phyloP scores from a whole-genome alignment of 2,329 filamentous ascomycete species.

The Dichotomopilus funicola region DNA sequence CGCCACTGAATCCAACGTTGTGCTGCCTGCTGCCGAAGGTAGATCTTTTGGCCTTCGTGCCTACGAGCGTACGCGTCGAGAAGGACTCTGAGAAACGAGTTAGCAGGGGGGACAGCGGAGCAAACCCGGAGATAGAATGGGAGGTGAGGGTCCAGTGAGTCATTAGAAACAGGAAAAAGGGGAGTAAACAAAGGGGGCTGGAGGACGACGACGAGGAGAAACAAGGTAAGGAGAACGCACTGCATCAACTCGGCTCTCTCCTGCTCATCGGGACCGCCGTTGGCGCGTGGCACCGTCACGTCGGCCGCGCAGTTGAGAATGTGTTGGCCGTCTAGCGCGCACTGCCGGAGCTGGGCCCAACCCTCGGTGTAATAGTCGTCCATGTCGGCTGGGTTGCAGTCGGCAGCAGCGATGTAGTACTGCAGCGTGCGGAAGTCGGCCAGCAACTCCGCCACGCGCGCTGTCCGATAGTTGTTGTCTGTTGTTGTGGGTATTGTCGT shows the following conservation, averaged over 20 bases:
- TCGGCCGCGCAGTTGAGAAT: slow-evolving; percentile 60
- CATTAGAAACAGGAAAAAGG: neutral
- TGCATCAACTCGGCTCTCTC: slow-evolving; percentile 56
- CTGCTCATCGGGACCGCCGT: slow-evolving; percentile 53
- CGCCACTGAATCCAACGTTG: slow-evolving; percentile 54
- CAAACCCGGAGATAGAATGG: neutral
- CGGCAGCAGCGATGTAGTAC: slow-evolving; percentile 53
- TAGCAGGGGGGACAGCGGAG: too few species aligned
- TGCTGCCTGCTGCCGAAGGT: slow-evolving; percentile 52
- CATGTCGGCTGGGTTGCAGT: slow-evolving; percentile 46
- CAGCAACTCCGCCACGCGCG: slow-evolving; percentile 55
- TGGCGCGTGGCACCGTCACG: slow-evolving; percentile 48
- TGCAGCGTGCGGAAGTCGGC: slow-evolving; percentile 56
- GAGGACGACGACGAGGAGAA: neutral
- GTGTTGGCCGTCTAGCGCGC: slow-evolving; percentile 55
- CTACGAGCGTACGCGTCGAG: slow-evolving; percentile 55
- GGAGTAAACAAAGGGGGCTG: neutral
- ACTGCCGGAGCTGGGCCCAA: slow-evolving; percentile 56
- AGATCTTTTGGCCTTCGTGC: slow-evolving; percentile 60
- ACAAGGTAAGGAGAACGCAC: slow-evolving; percentile 35
- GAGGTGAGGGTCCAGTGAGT: neutral
- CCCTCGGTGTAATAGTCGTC: slow-evolving; percentile 59
- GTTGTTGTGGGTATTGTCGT: neutral
- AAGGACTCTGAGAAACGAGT: slow-evolving; percentile 38
- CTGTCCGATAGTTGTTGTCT: slow-evolving; percentile 56